Conservation (phyloP, 2,329 filamentous ascomycete species). For the Colletotrichum paranaense region DNA sequence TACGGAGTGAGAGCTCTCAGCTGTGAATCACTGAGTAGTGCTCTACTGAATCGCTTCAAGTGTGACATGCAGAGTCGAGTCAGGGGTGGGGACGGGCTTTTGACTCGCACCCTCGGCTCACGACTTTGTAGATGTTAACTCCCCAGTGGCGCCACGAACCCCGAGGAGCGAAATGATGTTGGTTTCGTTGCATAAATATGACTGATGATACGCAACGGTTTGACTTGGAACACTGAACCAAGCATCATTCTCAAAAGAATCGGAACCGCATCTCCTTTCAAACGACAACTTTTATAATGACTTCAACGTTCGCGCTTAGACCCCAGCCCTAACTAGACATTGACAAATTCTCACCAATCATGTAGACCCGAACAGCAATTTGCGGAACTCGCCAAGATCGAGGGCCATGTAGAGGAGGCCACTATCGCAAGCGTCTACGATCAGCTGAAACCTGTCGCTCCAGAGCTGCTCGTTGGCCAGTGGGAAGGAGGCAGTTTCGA, state of each 20-base stretch:
- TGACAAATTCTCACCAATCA: background rate
- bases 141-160: background rate
- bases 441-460: constrained; percentile 38
- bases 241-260: background rate
- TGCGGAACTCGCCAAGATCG: background rate
- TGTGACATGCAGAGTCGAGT: background rate
- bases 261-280: background rate
- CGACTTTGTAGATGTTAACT: background rate
- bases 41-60: background rate
- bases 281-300: background rate
- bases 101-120: background rate
- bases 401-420: background rate
- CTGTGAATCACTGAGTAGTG: background rate
- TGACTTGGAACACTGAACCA: background rate
- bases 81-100: background rate
- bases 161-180: background rate
- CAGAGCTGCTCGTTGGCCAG: constrained; percentile 41
- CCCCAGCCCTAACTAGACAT: background rate
- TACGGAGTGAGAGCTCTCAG: no score
- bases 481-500: constrained; percentile 44
- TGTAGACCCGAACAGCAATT: constrained; percentile 1
- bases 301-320: background rate
- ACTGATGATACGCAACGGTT: no score
- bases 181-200: background rate
- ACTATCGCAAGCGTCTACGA: constrained; percentile 31